Percentiles rank a stretch among this genome's conserved stretches.
Conservation (phyloP, 768 basidiomycete genomes). For the Cubamyces sp. region DNA sequence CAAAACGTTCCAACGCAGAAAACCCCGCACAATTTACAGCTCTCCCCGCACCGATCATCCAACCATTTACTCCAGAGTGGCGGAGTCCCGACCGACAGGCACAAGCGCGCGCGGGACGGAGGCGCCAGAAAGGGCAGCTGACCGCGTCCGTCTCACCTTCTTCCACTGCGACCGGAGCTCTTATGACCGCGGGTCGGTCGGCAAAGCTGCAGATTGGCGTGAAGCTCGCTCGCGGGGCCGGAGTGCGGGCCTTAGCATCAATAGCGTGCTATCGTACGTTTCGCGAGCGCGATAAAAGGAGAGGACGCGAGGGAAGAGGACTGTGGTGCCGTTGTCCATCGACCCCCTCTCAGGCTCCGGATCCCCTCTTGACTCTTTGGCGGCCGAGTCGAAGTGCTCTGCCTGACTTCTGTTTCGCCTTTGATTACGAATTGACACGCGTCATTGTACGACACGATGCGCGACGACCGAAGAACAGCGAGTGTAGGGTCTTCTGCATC, state of each 20-base stretch:
- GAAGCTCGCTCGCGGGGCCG: neutral
- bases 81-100: neutral
- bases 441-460: neutral
- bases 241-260: neutral
- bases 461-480: neutral
- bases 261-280: neutral
- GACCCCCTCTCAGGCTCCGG: neutral
- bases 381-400: too few species aligned
- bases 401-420: too few species aligned
- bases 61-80: too few species aligned
- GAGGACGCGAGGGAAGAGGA: neutral
- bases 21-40: too few species aligned
- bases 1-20: too few species aligned
- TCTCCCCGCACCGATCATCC: too few species aligned
- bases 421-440: neutral
- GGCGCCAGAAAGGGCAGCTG: neutral
- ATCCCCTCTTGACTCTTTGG: neutral
- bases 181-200: slow-evolving; percentile 2
- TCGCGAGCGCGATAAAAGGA: neutral
- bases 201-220: neutral
- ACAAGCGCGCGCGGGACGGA: neutral
- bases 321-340: too few species aligned
- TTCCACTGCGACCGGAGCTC: neutral
- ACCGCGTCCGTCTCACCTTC: neutral
- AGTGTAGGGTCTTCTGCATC: neutral